Evolutionary conservation across 2,329 filamentous ascomycete species (phyloP).

Genomic region (Colletotrichum costaricense): DNA sequence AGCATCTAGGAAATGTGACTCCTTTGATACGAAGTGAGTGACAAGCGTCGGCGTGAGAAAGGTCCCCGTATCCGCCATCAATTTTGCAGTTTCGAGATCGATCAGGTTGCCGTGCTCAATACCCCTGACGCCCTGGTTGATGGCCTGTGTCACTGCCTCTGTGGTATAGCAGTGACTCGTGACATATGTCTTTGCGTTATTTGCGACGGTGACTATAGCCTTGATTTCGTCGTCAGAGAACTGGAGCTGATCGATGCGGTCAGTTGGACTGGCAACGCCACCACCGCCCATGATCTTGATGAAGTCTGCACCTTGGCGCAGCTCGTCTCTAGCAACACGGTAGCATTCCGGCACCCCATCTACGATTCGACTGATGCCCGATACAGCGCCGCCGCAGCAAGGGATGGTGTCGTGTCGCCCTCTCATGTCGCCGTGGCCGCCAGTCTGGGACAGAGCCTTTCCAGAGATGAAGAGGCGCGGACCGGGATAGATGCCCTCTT

Average conservation of each 20-base stretch:
- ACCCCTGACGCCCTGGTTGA: constrained; percentile 65
- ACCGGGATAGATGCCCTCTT: constrained; percentile 63
- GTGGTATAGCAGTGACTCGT: constrained; percentile 69
- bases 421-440: constrained; percentile 65
- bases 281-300: constrained; percentile 71
- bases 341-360: constrained; percentile 67
- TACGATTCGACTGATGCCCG: constrained; percentile 56
- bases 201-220: constrained; percentile 63
- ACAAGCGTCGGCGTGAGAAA: constrained; percentile 66
- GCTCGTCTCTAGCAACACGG: constrained; percentile 62
- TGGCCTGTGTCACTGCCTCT: constrained; percentile 62
- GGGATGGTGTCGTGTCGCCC: constrained; percentile 52
- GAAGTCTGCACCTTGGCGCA: constrained; percentile 67
- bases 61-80: constrained; percentile 60
- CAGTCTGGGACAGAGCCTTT: constrained; percentile 66
- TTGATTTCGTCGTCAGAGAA: constrained; percentile 67
- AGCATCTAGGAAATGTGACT: constrained; percentile 53
- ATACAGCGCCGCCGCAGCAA: constrained; percentile 57
- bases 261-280: constrained; percentile 66
- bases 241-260: constrained; percentile 63
- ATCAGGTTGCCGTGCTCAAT: constrained; percentile 61
- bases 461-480: constrained; percentile 67
- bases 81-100: constrained; percentile 53
- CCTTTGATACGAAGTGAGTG: constrained; percentile 60
- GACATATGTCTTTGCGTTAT: constrained; percentile 61